Conservation (phyloP, 169 alveolate genomes). For the Eimeria praecox region DNA sequence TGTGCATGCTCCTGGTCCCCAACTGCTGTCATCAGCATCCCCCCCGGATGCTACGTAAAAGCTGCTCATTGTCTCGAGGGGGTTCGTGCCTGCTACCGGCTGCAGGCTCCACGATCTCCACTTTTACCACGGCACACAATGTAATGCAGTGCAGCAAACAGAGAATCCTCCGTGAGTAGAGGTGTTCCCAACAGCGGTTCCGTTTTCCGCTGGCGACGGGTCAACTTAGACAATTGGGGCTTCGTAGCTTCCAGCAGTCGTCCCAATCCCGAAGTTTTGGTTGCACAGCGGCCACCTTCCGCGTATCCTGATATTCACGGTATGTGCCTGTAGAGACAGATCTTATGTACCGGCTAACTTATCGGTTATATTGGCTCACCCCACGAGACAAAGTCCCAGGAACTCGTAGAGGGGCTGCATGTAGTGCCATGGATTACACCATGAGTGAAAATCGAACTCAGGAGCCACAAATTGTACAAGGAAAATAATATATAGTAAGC, state of each 20-base stretch:
- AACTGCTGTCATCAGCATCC: constrained; percentile 42
- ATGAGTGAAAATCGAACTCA: background rate
- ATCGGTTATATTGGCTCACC: background rate
- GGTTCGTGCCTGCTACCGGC: background rate
- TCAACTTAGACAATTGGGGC: background rate
- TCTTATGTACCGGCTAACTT: background rate
- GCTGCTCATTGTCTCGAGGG: constrained; percentile 59
- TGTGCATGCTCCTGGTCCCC: constrained; percentile 76
- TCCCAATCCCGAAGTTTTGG: background rate
- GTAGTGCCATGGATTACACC: background rate
- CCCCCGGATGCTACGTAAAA: constrained; percentile 61
- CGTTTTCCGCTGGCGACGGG: background rate
- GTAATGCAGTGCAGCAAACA: background rate
- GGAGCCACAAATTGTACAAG: background rate
- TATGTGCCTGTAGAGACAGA: background rate
- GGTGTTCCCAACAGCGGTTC: background rate
- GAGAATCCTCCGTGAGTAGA: background rate
- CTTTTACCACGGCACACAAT: background rate
- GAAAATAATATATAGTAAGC: background rate
- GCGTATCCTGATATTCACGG: background rate
- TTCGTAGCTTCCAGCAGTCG: background rate
- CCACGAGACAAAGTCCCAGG: constrained; percentile 7
- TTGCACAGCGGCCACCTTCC: background rate
- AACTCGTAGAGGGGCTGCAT: constrained; percentile 25
- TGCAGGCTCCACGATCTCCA: background rate